Percentiles rank a stretch among this genome's conserved stretches.
Conservation (phyloP, 805 yeast genomes). For the Ogataea glucozyma region DNA sequence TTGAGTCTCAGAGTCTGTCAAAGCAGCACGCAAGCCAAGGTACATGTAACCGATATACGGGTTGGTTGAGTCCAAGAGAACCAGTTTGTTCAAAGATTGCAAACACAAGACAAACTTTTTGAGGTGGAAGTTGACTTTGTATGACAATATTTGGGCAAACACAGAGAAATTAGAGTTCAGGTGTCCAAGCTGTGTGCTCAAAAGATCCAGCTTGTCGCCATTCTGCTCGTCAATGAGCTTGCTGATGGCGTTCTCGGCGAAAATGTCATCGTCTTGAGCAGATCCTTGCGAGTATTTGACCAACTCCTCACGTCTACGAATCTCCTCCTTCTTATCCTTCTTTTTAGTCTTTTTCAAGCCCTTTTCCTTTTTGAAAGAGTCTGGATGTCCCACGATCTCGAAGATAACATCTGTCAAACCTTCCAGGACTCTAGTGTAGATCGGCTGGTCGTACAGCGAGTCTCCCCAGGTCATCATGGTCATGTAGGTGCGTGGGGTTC, state of each 20-base stretch:
- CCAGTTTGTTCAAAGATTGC: constrained; percentile 42
- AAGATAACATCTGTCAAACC: constrained; percentile 65
- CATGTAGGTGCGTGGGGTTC: constrained; percentile 82
- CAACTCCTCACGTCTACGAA: constrained; percentile 56
- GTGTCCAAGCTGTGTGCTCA: constrained; percentile 38
- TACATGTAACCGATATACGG: constrained; percentile 26
- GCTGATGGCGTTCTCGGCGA: constrained; percentile 47
- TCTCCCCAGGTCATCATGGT: constrained; percentile 85
- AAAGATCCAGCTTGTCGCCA: constrained; percentile 43
- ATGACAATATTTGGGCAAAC: constrained; percentile 25
- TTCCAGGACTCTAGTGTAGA: constrained; percentile 65
- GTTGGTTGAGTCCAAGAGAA: constrained; percentile 17
- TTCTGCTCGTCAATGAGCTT: constrained; percentile 31
- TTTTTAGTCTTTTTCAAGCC: constrained; percentile 39
- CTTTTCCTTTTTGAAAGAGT: constrained; percentile 20
- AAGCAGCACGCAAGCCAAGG: constrained; percentile 15
- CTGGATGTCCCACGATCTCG: constrained; percentile 35
- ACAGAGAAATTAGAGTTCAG: constrained; percentile 40
- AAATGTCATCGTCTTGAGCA: constrained; percentile 52
- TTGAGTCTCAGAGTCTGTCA: constrained; percentile 14
- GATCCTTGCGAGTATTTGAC: constrained; percentile 42
- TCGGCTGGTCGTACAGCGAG: constrained; percentile 63
- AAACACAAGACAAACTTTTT: constrained; percentile 46
- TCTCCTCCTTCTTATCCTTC: constrained; percentile 57
- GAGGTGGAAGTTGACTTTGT: constrained; percentile 40